These are phyloP conservation scores for Alternaria novae-zelandiae DNA, from an alignment of 2,329 filamentous ascomycete genomes.

Conservation along the genomic window DNA sequence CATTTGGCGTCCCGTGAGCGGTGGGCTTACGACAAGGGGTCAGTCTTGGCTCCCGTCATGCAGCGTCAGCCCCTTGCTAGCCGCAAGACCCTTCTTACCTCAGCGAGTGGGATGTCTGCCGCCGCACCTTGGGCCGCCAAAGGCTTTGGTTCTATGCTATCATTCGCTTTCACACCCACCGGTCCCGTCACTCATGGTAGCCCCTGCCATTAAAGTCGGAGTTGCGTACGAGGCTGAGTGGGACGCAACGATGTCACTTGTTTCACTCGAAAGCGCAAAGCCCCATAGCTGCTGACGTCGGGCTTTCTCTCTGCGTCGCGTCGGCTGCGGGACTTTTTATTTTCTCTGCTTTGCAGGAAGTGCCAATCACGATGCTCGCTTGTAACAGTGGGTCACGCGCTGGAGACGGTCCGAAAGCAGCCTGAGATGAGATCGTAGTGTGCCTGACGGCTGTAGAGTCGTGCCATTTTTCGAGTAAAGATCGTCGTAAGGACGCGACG, in stretches of 20 bases:
- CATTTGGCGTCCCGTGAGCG: conserved; percentile 19
- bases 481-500: conserved; percentile 31
- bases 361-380: conserved; percentile 11
- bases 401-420: conserved; percentile 21
- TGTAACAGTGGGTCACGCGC: conserved; percentile 7
- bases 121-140: conserved; percentile 11
- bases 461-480: conserved; percentile 10
- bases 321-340: conserved; percentile 2
- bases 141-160: conserved; percentile 14
- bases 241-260: conserved; percentile 8
- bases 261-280: conserved; percentile 13
- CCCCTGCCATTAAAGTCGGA: conserved; percentile 15
- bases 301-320: conserved; percentile 18
- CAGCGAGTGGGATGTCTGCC: conserved; percentile 23
- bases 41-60: conserved; percentile 29
- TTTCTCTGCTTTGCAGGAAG: conserved; percentile 8
- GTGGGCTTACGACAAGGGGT: conserved; percentile 12
- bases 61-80: conserved; percentile 12
- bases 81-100: background rate
- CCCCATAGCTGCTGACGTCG: conserved; percentile 1
- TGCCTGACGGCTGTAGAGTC: conserved; percentile 21
- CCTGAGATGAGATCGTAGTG: conserved; percentile 16
- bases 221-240: conserved; percentile 6
- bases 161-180: conserved; percentile 4
- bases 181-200: background rate